These are phyloP conservation scores for Cruciata laevipes DNA, from an alignment of 257 asterid species.

Conservation along the genomic window DNA sequence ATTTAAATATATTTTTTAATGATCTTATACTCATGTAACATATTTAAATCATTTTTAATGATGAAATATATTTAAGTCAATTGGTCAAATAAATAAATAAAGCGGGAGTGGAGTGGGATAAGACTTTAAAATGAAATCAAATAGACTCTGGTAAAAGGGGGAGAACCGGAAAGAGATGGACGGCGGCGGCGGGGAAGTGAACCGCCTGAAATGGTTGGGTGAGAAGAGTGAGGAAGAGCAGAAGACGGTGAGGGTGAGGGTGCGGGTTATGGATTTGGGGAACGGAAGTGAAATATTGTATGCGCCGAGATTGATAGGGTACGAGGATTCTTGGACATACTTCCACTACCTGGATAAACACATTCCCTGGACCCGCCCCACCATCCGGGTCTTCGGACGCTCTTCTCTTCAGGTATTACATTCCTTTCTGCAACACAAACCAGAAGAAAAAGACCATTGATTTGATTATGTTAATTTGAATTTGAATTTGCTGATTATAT, in stretches of 20 bases:
- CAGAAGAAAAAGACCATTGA: no score
- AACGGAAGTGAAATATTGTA: slow-evolving; percentile 56
- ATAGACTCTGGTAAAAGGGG: neutral
- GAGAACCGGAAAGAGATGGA: neutral
- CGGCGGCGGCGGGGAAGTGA: neutral
- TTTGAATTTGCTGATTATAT: no score
- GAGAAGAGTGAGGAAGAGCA: neutral
- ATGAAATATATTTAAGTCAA: no score
- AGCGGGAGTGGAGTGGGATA: no score
- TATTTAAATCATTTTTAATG: no score
- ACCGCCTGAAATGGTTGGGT: neutral
- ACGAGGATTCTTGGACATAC: slow-evolving; percentile 57
- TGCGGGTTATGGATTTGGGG: slow-evolving; percentile 43
- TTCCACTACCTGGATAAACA: slow-evolving; percentile 70
- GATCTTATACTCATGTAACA: no score
- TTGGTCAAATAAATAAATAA: no score
- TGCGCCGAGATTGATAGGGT: slow-evolving; percentile 49
- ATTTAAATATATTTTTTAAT: no score
- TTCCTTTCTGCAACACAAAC: no score
- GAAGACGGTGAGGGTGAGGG: neutral
- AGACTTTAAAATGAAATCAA: no score
- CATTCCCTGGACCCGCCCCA: slow-evolving; percentile 94
- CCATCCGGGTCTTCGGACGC: slow-evolving; percentile 72
- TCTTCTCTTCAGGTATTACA: slow-evolving; percentile 75
- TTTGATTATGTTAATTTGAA: no score